A percentile compares a stretch with the other conserved stretches of the same genome.
Evolutionary conservation across 164 flowering plant genomes (phyloP).

Genomic region (Taxillus chinensis): DNA sequence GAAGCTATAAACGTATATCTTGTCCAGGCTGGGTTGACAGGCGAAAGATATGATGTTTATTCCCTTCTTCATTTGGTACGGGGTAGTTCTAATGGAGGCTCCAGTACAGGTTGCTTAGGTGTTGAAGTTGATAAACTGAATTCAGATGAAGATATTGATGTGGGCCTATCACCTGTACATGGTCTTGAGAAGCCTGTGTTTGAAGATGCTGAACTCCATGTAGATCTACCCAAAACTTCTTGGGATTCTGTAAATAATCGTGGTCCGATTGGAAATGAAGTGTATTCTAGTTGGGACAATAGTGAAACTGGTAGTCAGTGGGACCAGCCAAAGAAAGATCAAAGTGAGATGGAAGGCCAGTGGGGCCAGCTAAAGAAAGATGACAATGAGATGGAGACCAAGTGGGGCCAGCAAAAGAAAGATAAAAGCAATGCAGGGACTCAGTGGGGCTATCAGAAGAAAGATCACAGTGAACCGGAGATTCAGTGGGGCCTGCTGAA

Average conservation of each 20-base stretch:
- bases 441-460: background rate
- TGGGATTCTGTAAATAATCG: conserved; percentile 10
- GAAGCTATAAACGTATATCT: background rate
- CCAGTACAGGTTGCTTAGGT: conserved; percentile 45
- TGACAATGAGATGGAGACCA: background rate
- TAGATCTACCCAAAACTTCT: background rate
- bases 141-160: conserved; percentile 29
- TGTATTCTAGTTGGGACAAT: background rate
- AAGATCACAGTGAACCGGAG: background rate
- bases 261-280: background rate
- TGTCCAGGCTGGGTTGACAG: conserved; percentile 29
- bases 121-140: conserved; percentile 55
- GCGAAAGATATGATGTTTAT: conserved; percentile 45
- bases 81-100: conserved; percentile 20
- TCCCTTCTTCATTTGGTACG: conserved; percentile 66
- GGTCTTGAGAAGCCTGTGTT: conserved; percentile 38
- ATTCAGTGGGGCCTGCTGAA: no score
- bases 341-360: background rate
- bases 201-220: conserved; percentile 30
- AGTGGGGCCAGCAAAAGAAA: background rate
- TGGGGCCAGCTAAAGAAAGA: background rate
- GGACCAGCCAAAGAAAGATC: background rate
- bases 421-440: no score
- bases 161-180: conserved; percentile 44
- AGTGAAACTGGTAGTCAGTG: background rate